Base-by-base conservation (phyloP, 2,329 filamentous ascomycete genomes). In the Daldinia sp. region DNA sequence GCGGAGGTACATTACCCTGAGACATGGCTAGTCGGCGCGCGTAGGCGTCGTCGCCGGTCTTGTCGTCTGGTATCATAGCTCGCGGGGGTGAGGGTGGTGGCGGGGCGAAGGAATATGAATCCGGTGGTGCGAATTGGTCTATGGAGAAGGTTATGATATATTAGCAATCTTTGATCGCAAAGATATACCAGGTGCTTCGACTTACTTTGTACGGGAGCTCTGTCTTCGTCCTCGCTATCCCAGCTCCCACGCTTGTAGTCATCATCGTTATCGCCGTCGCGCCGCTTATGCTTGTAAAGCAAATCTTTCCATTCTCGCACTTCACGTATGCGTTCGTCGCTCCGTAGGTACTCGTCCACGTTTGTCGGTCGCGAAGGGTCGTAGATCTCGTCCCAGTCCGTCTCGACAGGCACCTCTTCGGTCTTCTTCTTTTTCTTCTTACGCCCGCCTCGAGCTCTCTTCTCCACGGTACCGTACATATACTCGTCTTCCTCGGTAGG, bases 301-400 rank as follows among this genome's bases (percentile, higher is more conserved):
- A 92, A 82, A 44, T 90, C 88, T 78, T 94, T 97, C 94, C 94
- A 98, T 74, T 97, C 93, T 64, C 88, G 86, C 3, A 94, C 87
- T 77, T 97, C 93, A 18, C 87, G 83, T 66, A 94, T 88, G 77
- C 93, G 91, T 81, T 97, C 94, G 65, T 97, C 93, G 75, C 93
- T 96, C 67, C 90, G 86, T 67, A 92, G 87, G 77, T 96, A 98
- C 76, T 95, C 92, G 62, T 94, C 92, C 56, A 95, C 92, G 72
- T 90, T 94, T 44, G 93, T 97, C 7, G 94, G 94, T 42, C 92
- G 84, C 10, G 91, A 85, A 0, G 93, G 93, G 75, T 97, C 94
- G 78, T 97, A 98, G 26, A 96, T 88, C 78, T 97, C 93, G 78
- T 97, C 92, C 94, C 94, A 98, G 77, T 97, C 90, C n/a, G 87